Evolutionary conservation across 257 asterid species (phyloP).

Genomic region (Solanum medicagineum): DNA sequence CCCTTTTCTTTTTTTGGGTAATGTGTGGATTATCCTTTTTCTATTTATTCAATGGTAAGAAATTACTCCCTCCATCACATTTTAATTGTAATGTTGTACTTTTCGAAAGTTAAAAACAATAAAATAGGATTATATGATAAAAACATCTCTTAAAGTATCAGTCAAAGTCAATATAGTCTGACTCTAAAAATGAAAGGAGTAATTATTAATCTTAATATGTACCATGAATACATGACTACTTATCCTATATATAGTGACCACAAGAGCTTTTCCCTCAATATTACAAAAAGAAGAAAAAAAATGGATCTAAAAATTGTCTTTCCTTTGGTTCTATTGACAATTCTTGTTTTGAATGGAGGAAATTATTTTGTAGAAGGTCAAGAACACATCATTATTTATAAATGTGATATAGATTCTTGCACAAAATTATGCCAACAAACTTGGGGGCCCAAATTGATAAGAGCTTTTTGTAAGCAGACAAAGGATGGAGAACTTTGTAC

Average conservation of each 20-base stretch:
- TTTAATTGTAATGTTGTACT: too few relatives aligned
- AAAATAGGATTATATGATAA: too few relatives aligned
- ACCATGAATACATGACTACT: background rate
- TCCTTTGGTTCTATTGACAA: background rate
- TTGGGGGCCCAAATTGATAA: background rate
- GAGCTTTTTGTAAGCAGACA: background rate
- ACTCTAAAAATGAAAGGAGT: background rate
- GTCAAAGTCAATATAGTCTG: too few relatives aligned
- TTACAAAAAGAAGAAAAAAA: background rate
- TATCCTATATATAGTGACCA: background rate
- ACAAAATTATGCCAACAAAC: background rate
- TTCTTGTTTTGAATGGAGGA: background rate
- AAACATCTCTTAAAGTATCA: too few relatives aligned
- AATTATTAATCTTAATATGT: background rate
- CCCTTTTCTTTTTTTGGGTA: background rate
- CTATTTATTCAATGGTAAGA: background rate
- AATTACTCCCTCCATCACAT: background rate
- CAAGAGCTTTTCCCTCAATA: background rate
- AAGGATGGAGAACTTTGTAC: background rate
- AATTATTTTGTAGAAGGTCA: background rate
- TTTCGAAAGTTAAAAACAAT: too few relatives aligned
- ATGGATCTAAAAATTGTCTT: background rate
- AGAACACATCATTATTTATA: background rate
- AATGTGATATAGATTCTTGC: background rate
- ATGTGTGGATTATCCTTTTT: background rate